phyloP scores from a whole-genome alignment of 768 basidiomycete species.

The Suillus weaverae region DNA sequence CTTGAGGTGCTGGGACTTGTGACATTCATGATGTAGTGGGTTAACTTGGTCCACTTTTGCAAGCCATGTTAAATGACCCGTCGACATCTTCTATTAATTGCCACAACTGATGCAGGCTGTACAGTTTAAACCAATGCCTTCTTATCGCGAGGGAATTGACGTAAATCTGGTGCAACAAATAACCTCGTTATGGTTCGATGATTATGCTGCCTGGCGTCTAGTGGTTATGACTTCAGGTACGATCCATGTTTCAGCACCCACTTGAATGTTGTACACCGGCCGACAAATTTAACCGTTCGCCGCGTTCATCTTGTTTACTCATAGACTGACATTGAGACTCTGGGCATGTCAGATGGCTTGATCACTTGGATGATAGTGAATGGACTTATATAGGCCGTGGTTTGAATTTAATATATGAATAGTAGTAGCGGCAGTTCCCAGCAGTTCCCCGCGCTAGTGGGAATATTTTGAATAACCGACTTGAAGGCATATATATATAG shows the following conservation, averaged over 20 bases:
- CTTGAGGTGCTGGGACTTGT: neutral
- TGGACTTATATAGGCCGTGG: neutral
- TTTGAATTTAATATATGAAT: neutral
- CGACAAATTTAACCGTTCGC: neutral
- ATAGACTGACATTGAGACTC: neutral
- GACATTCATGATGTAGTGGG: neutral
- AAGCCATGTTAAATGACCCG: neutral
- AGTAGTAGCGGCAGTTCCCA: neutral
- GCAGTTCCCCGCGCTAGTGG: neutral
- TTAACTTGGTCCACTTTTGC: no score
- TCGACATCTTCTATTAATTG: no score
- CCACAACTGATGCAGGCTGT: neutral
- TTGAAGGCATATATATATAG: neutral
- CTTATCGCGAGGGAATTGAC: neutral
- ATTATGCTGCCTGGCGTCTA: neutral
- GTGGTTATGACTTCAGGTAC: neutral
- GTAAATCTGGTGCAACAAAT: neutral
- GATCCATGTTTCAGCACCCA: neutral
- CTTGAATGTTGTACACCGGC: neutral
- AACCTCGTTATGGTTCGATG: neutral
- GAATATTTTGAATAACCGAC: neutral
- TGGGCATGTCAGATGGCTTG: neutral
- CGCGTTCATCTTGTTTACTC: neutral
- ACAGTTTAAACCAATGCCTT: neutral
- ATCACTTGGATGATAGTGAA: neutral